phyloP scores from a whole-genome alignment of 2,329 filamentous ascomycete genomes.

The Sphaerulina populicola region DNA sequence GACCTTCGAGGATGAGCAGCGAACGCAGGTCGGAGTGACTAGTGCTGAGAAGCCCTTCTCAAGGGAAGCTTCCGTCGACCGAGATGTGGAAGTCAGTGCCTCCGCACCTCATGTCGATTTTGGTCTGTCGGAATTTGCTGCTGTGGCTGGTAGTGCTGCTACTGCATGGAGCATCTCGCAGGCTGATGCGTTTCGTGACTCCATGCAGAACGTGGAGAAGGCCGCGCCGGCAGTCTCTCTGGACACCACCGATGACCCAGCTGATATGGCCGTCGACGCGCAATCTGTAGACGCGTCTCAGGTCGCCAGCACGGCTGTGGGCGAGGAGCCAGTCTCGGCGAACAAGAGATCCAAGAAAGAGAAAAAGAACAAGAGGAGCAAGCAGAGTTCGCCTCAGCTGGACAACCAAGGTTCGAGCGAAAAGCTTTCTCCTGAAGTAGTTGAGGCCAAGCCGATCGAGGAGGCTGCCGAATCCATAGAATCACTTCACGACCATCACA shows the following conservation, averaged over 20 bases:
- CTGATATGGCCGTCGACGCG: neutral
- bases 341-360: neutral
- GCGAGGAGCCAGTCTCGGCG: neutral
- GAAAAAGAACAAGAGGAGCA: neutral
- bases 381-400: neutral
- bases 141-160: constrained; percentile 11
- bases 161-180: constrained; percentile 17
- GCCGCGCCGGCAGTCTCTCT: neutral
- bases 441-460: neutral
- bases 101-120: constrained; percentile 10
- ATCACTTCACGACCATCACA: neutral
- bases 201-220: constrained; percentile 7
- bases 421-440: neutral
- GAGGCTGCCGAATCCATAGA: neutral
- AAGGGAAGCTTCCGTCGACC: neutral
- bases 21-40: neutral
- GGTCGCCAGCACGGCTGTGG: neutral
- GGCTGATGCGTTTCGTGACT: constrained; percentile 16
- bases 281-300: neutral
- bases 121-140: constrained; percentile 14
- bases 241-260: neutral
- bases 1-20: constrained; percentile 16
- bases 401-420: neutral
- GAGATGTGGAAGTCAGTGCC: neutral
- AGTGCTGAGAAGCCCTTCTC: neutral